Conservation (phyloP, 441 rosid species). For the Biscutella laevigata region DNA sequence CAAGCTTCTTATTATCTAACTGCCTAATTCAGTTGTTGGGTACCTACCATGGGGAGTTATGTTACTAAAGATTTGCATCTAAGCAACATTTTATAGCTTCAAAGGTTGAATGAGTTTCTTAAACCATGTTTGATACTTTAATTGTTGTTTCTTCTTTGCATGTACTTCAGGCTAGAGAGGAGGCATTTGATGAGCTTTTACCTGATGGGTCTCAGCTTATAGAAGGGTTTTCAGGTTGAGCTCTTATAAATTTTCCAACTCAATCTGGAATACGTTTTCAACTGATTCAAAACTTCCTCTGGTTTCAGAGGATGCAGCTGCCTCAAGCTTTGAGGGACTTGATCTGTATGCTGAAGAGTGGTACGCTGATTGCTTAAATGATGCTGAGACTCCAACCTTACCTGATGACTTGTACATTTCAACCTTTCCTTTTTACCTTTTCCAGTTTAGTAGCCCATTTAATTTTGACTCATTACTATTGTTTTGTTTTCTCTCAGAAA, state of each 20-base stretch:
- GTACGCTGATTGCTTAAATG: slow-evolving; percentile 69
- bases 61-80: too few relatives aligned
- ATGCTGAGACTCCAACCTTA: slow-evolving; percentile 40
- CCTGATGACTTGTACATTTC: slow-evolving; percentile 55
- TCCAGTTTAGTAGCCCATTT: slow-evolving; percentile 14
- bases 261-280: background rate
- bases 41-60: background rate
- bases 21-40: background rate
- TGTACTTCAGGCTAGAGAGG: slow-evolving; percentile 59
- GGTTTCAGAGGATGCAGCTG: slow-evolving; percentile 35
- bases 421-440: background rate
- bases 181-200: slow-evolving; percentile 41
- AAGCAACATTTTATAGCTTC: background rate
- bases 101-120: background rate
- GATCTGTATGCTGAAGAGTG: slow-evolving; percentile 65
- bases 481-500: slow-evolving; percentile 37
- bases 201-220: slow-evolving; percentile 44
- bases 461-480: slow-evolving; percentile 20
- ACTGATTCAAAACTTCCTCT: slow-evolving; percentile 3
- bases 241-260: slow-evolving; percentile 4
- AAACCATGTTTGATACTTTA: background rate
- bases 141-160: slow-evolving; percentile 17
- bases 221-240: slow-evolving; percentile 57
- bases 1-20: background rate
- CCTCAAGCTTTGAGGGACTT: slow-evolving; percentile 41